Evolutionary conservation across 306 rosid species (phyloP), one percentile per base, ranked within the genome.

Genomic region (Vicia villosa): DNA sequence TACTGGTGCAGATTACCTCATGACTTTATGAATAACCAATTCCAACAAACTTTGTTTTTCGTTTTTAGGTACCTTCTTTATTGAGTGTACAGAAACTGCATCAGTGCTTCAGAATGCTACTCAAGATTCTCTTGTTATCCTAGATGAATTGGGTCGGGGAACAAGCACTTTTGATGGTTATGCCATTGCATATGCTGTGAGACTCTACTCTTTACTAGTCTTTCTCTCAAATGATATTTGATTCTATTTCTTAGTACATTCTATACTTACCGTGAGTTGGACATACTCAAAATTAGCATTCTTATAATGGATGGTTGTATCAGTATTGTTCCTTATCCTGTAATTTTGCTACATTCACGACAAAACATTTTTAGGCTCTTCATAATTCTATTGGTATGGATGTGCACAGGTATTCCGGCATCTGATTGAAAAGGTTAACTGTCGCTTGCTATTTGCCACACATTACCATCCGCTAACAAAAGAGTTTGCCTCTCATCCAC

Each of bases 101-200:
- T 87, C 90, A 12, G 92, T 90, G 74, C 98, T 94, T 58, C 96
- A 88, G 56, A 84, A 84, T 56, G 96, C 97, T 13, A 94, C 95
- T 55, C 96, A 80, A 83, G 89, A 94, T 83, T 90, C 98, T 66
- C 81, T 94, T 77, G 96, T 94, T 55, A 87, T 94, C 82, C 96
- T 90, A 40, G 97, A 90, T 59, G 98, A 94, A 84, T 63, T 94
- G 81, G 98, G 98, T 47, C 90, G 98, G 61, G 98, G 98, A 84
- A 94, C 98, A 5, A 88, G 98, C 88, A 88, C 98, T 6, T 94
- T 90, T 73, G 97, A 94, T 70, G 98, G 98, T 69, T 94, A 94
- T 67, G 98, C 98, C 82, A 94, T 94, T 73, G 98, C 98, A 34
- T 94, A 88, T 73, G 87, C 98, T 61, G 98, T 94, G 75, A 88